These are phyloP conservation scores for Heterobasidion annosum DNA, from an alignment of 1,284 basidiomycete species.

Conservation along the genomic window DNA sequence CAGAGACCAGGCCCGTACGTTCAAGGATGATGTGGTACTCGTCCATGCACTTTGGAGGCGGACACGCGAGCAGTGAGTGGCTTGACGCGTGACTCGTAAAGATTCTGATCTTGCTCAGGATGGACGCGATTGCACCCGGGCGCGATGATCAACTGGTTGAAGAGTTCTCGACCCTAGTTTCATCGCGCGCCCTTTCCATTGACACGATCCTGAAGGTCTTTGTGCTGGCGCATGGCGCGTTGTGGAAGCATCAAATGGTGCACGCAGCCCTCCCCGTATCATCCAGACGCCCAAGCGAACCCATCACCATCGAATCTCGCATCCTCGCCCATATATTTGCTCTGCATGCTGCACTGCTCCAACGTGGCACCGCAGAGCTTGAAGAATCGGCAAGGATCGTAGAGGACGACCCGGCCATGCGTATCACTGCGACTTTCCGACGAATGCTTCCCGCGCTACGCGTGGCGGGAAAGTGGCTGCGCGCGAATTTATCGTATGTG, in stretches of 20 bases:
- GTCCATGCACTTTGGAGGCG: constrained; percentile 67
- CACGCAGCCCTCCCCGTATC: constrained; percentile 24
- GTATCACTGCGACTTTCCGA: constrained; percentile 80
- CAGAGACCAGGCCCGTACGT: constrained; percentile 39
- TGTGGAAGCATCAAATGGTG: constrained; percentile 77
- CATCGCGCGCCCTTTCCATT: constrained; percentile 62
- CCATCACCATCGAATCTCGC: constrained; percentile 46
- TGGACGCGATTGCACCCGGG: constrained; percentile 34
- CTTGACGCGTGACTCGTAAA: constrained; percentile 7
- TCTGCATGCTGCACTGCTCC: constrained; percentile 58
- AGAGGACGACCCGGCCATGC: constrained; percentile 62
- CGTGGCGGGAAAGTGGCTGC: constrained; percentile 85
- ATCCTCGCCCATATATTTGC: constrained; percentile 70
- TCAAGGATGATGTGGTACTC: constrained; percentile 67
- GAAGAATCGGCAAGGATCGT: constrained; percentile 39
- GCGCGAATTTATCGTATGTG: constrained; percentile 72
- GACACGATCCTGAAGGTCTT: constrained; percentile 75
- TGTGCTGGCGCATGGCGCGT: constrained; percentile 65
- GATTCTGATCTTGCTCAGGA: constrained; percentile 19
- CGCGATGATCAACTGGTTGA: constrained; percentile 38
- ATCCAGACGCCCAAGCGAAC: constrained; percentile 19
- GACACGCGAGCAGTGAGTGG: constrained; percentile 48
- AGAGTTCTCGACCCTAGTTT: constrained; percentile 51
- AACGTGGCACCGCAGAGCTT: constrained; percentile 53
- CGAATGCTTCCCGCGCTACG: constrained; percentile 83